Conservation (phyloP, 768 basidiomycete genomes). For the Mrakia frigida region DNA sequence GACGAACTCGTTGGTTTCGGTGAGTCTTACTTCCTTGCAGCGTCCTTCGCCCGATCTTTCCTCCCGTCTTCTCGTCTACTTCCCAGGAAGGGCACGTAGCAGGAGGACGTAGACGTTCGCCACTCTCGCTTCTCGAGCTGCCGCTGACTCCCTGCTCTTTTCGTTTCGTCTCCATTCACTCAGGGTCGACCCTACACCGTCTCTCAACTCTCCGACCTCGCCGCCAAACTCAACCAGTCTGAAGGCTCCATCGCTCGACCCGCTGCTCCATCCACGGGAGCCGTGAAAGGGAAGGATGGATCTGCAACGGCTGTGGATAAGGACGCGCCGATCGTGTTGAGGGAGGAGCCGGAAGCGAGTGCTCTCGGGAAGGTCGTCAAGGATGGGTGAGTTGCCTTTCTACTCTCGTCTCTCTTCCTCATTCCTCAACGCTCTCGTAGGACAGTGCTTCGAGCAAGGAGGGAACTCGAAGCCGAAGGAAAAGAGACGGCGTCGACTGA, state of each 20-base stretch:
- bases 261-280: conserved; percentile 14
- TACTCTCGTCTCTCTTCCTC: not conserved
- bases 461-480: no score
- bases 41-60: no score
- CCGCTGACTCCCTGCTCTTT: not conserved
- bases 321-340: conserved; percentile 56
- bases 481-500: not conserved
- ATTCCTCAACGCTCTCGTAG: not conserved
- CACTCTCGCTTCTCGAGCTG: conserved; percentile 17
- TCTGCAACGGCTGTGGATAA: conserved; percentile 5
- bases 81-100: not conserved
- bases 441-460: not conserved
- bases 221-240: conserved; percentile 64
- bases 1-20: conserved; percentile 86
- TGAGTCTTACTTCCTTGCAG: conserved; percentile 45
- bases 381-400: conserved; percentile 62
- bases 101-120: conserved; percentile 46
- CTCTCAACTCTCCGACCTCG: conserved; percentile 80
- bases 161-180: no score
- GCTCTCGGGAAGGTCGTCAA: conserved; percentile 81
- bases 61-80: not conserved
- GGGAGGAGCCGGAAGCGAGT: conserved; percentile 68
- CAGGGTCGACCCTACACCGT: conserved; percentile 94
- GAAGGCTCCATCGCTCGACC: conserved; percentile 35
- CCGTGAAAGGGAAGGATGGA: conserved; percentile 46